Base-by-base conservation (phyloP, 148 eudicot species). In the Oxyria digyna region DNA sequence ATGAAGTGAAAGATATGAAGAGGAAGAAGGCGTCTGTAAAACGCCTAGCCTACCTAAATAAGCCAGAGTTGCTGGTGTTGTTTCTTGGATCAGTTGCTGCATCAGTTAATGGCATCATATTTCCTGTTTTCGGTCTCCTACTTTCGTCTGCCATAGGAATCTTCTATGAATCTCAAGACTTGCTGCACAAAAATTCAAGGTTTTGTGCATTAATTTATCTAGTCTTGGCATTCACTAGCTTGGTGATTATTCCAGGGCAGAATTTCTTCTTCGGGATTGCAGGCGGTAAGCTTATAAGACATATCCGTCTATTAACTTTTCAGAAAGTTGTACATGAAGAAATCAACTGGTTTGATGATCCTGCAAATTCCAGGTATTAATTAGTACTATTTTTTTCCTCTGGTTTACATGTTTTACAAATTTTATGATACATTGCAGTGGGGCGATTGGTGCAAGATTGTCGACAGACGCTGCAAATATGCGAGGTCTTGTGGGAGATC, bases 271-370 rank as follows among this genome's bases (percentile, higher is more conserved):
- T 89, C 37, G 93, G 86, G 62, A 52, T 91, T 65, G 96, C 97
- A 7, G 96, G 97, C 14, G 96, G 97, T 17, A 89, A 74, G 37
- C 77, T 92, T 72, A 80, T 92, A 15, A 76, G 79, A 65, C 76
- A 94, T 67, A 82, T 92, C 54, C 87, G 97, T 27, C 80, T 75
- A 20, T 57, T 89, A 81, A 71, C 87, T 0, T 92, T 89, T 71
- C 78, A 83, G 71, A 92, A 87, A 77, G 82, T 85, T 26, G 89
- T 87, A 6, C 89, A 87, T 70, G 93, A 89, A 74, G 96, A 89
- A 75, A 83, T 87, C 46, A 86, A 87, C 55, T 89, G 94, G 97
- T 92, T 92, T 69, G 97, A 92, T 69, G 83, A 89, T 63, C 88
- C 94, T 31, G 84, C 79, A 64, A 81, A 92, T 71, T 84, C 97